Conservation (phyloP, 2,329 filamentous ascomycete genomes). For the Neophaeococcomyces mojaviensis region DNA sequence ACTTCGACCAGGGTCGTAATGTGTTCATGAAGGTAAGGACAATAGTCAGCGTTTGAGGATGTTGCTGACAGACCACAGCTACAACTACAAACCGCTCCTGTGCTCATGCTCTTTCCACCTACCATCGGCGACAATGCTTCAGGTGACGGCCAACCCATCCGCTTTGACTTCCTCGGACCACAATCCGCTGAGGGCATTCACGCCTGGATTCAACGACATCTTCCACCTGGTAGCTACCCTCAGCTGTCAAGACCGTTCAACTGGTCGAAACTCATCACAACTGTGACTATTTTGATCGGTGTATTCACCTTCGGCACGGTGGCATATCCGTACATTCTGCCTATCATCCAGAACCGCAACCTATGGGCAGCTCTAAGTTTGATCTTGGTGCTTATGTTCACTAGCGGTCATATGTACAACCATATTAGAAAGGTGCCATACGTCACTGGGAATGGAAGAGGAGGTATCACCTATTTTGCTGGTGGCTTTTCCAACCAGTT, state of each 20-base stretch:
- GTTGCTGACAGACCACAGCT: slow-evolving; percentile 50
- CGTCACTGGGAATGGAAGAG: slow-evolving; percentile 73
- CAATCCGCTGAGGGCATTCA: slow-evolving; percentile 71
- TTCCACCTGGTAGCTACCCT: slow-evolving; percentile 65
- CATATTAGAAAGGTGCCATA: slow-evolving; percentile 96
- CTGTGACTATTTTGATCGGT: slow-evolving; percentile 63
- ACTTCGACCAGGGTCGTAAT: slow-evolving; percentile 76
- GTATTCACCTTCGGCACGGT: slow-evolving; percentile 61
- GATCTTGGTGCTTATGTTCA: slow-evolving; percentile 85
- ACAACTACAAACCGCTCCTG: slow-evolving; percentile 85
- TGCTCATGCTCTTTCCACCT: slow-evolving; percentile 79
- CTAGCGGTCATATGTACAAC: slow-evolving; percentile 98
- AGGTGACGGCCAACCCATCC: slow-evolving; percentile 58
- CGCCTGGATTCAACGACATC: slow-evolving; percentile 68
- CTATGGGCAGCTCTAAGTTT: slow-evolving; percentile 87
- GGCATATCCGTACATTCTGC: slow-evolving; percentile 69
- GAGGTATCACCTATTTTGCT: slow-evolving; percentile 84
- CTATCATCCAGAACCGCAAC: slow-evolving; percentile 80
- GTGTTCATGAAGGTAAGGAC: slow-evolving; percentile 74
- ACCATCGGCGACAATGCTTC: slow-evolving; percentile 74
- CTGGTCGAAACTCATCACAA: slow-evolving; percentile 65
- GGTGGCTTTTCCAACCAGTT: slow-evolving; percentile 88
- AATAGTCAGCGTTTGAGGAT: background rate
- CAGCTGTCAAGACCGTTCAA: slow-evolving; percentile 77
- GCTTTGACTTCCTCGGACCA: slow-evolving; percentile 79